Conservation (phyloP, 805 yeast genomes). For the Nakazawaea ishiwadae region DNA sequence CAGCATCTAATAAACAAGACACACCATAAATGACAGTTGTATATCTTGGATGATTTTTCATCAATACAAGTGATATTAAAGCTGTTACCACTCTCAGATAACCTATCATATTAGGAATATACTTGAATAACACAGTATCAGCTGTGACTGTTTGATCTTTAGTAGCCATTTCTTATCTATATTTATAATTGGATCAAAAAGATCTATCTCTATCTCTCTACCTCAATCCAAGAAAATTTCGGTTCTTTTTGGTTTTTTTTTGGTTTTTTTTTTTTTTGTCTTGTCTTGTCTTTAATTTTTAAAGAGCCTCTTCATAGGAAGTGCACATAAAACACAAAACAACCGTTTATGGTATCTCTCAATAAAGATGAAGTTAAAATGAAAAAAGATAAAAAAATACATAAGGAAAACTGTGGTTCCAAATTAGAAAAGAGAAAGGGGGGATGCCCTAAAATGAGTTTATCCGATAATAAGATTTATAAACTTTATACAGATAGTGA, state of each 20-base stretch:
- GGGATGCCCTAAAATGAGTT: too few relatives aligned
- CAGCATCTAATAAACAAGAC: conserved; percentile 90
- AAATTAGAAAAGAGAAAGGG: too few relatives aligned
- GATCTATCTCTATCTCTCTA: not conserved
- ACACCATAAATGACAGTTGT: conserved; percentile 77
- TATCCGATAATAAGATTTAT: not conserved
- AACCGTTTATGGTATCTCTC: too few relatives aligned
- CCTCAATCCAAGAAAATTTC: too few relatives aligned
- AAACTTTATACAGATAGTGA: not conserved
- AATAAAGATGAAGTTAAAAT: too few relatives aligned
- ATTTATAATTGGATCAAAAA: not conserved
- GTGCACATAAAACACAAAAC: too few relatives aligned
- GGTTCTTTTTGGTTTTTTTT: too few relatives aligned
- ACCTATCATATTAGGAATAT: conserved; percentile 90
- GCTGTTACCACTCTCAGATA: conserved; percentile 82
- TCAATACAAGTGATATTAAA: conserved; percentile 69
- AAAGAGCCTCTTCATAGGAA: too few relatives aligned
- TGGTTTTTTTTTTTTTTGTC: too few relatives aligned
- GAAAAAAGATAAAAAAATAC: too few relatives aligned
- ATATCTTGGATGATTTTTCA: conserved; percentile 78
- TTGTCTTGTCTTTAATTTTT: too few relatives aligned
- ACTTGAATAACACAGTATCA: conserved; percentile 31
- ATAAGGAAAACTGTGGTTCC: too few relatives aligned
- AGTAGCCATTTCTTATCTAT: not conserved
- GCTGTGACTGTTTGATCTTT: not conserved